Evolutionary conservation across 371 early-diverging fungal genomes (phyloP).

Genomic region (Actinomucor elegans): DNA sequence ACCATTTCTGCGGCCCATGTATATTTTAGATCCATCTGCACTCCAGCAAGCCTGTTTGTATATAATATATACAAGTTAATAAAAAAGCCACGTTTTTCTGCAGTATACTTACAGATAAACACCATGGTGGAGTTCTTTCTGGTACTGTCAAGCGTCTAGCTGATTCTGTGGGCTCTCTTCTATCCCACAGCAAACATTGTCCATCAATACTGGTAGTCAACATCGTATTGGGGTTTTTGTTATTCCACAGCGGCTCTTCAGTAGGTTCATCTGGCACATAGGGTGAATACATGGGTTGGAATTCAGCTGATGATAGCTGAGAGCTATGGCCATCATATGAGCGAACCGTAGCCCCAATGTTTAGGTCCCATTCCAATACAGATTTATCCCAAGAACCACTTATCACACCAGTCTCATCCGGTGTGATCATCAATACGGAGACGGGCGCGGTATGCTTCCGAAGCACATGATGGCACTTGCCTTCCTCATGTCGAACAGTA

Average conservation of each 20-base stretch:
- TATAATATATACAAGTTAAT: not conserved
- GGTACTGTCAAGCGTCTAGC: conserved; percentile 60
- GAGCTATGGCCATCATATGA: conserved; percentile 73
- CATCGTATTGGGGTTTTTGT: conserved; percentile 44
- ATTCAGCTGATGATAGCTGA: conserved; percentile 76
- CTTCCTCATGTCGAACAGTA: conserved; percentile 93
- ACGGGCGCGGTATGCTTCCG: conserved; percentile 82
- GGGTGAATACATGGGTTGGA: conserved; percentile 61
- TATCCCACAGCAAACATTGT: conserved; percentile 78
- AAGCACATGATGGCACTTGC: conserved; percentile 76
- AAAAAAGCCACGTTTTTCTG: not conserved
- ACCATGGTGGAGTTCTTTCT: conserved; percentile 87
- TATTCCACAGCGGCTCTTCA: conserved; percentile 25
- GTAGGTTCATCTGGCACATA: not conserved
- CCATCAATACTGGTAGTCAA: conserved; percentile 91
- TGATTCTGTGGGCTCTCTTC: conserved; percentile 60
- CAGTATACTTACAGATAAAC: conserved; percentile 60
- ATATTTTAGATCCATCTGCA: conserved; percentile 72
- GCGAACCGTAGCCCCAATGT: conserved; percentile 74
- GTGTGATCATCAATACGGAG: conserved; percentile 76
- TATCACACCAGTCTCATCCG: conserved; percentile 73
- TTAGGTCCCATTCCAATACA: conserved; percentile 88
- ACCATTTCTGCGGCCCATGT: conserved; percentile 80
- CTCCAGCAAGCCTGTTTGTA: conserved; percentile 80
- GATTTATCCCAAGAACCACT: conserved; percentile 95